Percentiles rank a stretch among this genome's conserved stretches.
Conservation (phyloP, 495 filamentous ascomycete genomes). For the Durotheca rogersii region DNA sequence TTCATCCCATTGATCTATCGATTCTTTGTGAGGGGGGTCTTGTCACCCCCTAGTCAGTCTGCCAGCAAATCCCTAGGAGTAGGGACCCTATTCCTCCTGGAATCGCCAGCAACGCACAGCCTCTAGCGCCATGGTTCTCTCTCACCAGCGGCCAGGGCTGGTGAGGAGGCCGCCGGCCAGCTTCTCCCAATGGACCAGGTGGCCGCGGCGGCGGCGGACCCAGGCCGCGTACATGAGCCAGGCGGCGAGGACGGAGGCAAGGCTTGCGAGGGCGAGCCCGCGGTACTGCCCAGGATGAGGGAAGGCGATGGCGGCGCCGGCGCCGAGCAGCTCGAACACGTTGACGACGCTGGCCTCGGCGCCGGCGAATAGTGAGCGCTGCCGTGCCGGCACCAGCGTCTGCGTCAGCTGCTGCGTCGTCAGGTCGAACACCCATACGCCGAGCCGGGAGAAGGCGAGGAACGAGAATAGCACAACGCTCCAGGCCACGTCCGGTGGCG, state of each 20-base stretch:
- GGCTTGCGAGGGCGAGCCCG: conserved; percentile 42
- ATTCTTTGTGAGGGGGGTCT: too few species aligned
- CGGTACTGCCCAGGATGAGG: conserved; percentile 43
- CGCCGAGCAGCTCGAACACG: conserved; percentile 43
- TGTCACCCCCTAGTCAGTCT: too few species aligned
- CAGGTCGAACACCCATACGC: conserved; percentile 49
- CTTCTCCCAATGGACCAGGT: conserved; percentile 37
- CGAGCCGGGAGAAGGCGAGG: conserved; percentile 47
- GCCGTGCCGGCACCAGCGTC: conserved; percentile 35
- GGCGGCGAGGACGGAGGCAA: conserved; percentile 34
- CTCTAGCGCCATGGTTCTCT: background rate
- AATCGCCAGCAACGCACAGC: too few species aligned
- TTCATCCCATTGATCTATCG: too few species aligned
- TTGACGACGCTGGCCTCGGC: conserved; percentile 45
- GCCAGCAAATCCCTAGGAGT: too few species aligned
- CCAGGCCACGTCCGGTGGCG: conserved; percentile 23
- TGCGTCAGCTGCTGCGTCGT: conserved; percentile 49
- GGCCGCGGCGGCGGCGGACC: conserved; percentile 38
- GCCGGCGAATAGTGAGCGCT: conserved; percentile 47
- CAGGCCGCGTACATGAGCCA: conserved; percentile 43
- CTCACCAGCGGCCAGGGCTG: conserved; percentile 5
- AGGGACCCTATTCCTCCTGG: too few species aligned
- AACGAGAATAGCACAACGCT: conserved; percentile 43
- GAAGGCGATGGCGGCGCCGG: conserved; percentile 39
- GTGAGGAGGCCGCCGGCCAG: conserved; percentile 11